phyloP scores from a whole-genome alignment of 805 yeast species.

The Pichia paraexigua region DNA sequence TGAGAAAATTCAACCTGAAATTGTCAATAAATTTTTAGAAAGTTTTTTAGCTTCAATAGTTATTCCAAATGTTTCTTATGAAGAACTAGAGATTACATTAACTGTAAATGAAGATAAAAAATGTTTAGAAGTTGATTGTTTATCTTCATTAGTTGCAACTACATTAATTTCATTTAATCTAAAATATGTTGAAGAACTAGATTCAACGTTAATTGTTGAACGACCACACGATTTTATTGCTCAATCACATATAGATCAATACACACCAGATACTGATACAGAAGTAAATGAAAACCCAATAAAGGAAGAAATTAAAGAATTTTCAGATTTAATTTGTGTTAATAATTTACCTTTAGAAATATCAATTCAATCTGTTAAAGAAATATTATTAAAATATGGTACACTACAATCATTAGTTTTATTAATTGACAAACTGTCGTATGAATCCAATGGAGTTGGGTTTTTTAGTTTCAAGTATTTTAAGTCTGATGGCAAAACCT shows the following conservation, averaged over 20 bases:
- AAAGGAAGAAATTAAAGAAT: slow-evolving; percentile 20
- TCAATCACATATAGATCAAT: not conserved
- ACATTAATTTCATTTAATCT: slow-evolving; percentile 38
- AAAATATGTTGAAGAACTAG: slow-evolving; percentile 25
- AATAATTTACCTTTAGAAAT: slow-evolving; percentile 36
- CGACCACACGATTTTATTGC: slow-evolving; percentile 41
- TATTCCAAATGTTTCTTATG: slow-evolving; percentile 31
- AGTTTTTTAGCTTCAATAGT: slow-evolving; percentile 38
- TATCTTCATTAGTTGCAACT: slow-evolving; percentile 47
- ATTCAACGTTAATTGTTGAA: slow-evolving; percentile 25
- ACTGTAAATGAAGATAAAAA: slow-evolving; percentile 24
- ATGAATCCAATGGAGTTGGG: slow-evolving; percentile 49
- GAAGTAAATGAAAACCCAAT: slow-evolving; percentile 29
- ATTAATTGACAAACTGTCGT: slow-evolving; percentile 39
- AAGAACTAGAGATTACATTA: slow-evolving; percentile 25
- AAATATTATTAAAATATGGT: slow-evolving; percentile 35
- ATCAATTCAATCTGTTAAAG: slow-evolving; percentile 36
- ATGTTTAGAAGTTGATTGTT: slow-evolving; percentile 42
- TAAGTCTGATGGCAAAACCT: slow-evolving; percentile 5
- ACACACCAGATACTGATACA: slow-evolving; percentile 5
- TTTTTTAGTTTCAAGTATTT: slow-evolving; percentile 38
- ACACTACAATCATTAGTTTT: slow-evolving; percentile 34
- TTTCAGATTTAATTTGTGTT: slow-evolving; percentile 21
- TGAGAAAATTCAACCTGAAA: slow-evolving; percentile 17
- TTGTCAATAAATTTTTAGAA: slow-evolving; percentile 38